phyloP scores from a whole-genome alignment of 768 basidiomycete species.

The Aureoboletus auriporus region DNA sequence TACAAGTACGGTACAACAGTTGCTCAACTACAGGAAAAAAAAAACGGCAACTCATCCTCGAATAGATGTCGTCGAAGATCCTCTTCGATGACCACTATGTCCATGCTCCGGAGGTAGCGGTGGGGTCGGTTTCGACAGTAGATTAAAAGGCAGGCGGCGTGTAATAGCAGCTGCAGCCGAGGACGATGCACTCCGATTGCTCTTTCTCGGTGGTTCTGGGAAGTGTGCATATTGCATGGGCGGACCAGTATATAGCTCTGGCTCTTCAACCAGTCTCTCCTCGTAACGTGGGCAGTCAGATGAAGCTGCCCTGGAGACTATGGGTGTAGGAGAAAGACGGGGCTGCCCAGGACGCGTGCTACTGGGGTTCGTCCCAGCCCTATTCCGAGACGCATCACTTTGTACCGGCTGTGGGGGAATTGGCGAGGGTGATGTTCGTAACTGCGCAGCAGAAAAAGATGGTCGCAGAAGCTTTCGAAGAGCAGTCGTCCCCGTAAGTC shows the following conservation, averaged over 20 bases:
- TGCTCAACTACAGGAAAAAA: no score
- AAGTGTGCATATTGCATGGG: constrained; percentile 68
- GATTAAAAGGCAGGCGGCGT: constrained; percentile 65
- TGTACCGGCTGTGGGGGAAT: constrained; percentile 34
- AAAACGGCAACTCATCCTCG: constrained; percentile 12
- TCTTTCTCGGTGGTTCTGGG: constrained; percentile 58
- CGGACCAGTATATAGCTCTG: constrained; percentile 57
- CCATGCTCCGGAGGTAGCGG: constrained; percentile 25
- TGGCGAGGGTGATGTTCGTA: constrained; percentile 49
- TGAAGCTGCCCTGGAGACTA: constrained; percentile 53
- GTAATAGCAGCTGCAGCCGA: constrained; percentile 47
- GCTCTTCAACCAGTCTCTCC: constrained; percentile 39
- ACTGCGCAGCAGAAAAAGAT: constrained; percentile 74
- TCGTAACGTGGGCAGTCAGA: constrained; percentile 43
- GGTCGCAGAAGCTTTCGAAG: constrained; percentile 61
- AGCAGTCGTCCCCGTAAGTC: constrained; percentile 50
- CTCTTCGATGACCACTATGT: constrained; percentile 37
- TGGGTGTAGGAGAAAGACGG: constrained; percentile 37
- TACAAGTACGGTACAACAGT: no score
- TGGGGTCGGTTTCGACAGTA: constrained; percentile 54
- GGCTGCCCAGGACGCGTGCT: constrained; percentile 39
- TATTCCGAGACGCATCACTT: constrained; percentile 45
- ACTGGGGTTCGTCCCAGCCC: constrained; percentile 66
- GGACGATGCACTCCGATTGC: constrained; percentile 33
- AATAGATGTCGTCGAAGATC: constrained; percentile 38